These are phyloP conservation scores for Fimicolochytrium jonesii DNA, from an alignment of 192 early-diverging fungal species.

Conservation along the genomic window DNA sequence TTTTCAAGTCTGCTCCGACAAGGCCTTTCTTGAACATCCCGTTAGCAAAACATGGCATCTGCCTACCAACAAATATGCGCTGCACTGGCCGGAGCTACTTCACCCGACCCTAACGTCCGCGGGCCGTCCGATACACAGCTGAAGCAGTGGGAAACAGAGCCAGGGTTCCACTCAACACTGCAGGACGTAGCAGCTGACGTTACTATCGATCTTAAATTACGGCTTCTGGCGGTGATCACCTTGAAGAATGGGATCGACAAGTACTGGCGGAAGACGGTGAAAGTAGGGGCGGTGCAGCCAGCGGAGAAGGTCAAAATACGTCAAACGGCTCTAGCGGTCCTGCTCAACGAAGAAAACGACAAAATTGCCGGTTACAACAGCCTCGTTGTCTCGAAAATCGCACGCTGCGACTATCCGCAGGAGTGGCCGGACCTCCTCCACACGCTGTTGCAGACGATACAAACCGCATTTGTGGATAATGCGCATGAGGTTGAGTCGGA, in stretches of 20 bases:
- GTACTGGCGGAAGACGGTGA: conserved; percentile 79
- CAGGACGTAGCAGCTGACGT: conserved; percentile 73
- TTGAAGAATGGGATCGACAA: conserved; percentile 90
- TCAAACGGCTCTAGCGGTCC: conserved; percentile 51
- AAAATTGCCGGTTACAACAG: conserved; percentile 73
- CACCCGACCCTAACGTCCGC: conserved; percentile 60
- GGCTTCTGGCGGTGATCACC: conserved; percentile 72
- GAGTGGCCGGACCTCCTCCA: conserved; percentile 74
- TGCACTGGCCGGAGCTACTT: conserved; percentile 51
- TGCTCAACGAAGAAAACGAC: conserved; percentile 57
- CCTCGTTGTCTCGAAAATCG: conserved; percentile 74
- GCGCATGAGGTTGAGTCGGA: neutral
- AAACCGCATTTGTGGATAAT: conserved; percentile 39
- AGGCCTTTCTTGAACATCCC: no score
- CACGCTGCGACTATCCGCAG: conserved; percentile 79
- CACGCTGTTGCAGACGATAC: conserved; percentile 52
- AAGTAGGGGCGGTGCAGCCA: conserved; percentile 45
- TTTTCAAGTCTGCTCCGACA: no score
- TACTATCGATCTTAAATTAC: conserved; percentile 56
- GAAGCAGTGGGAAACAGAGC: conserved; percentile 65
- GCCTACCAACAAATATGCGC: conserved; percentile 20
- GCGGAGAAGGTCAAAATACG: conserved; percentile 74
- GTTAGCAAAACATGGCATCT: conserved; percentile 7
- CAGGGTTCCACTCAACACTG: conserved; percentile 66
- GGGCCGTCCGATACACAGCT: conserved; percentile 63